These are phyloP conservation scores for Trichosanthes truncata DNA, from an alignment of 306 rosid species.

Conservation along the genomic window DNA sequence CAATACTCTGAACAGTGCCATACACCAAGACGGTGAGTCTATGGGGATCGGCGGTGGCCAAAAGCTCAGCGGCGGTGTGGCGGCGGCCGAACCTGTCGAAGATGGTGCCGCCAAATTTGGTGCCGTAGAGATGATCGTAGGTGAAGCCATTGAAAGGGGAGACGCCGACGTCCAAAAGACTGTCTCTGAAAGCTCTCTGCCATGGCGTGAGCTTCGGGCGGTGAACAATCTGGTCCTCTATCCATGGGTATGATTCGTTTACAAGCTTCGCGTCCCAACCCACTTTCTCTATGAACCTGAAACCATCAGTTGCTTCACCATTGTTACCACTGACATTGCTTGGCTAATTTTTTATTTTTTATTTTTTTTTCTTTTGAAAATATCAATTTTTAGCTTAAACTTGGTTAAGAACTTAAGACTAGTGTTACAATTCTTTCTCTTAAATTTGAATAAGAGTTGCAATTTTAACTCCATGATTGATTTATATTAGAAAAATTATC, in stretches of 20 bases:
- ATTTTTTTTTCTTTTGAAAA: too few relatives aligned
- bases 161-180: constrained; percentile 64
- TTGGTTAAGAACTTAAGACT: too few relatives aligned
- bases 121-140: constrained; percentile 79
- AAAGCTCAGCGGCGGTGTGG: constrained; percentile 79
- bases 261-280: constrained; percentile 71
- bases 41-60: constrained; percentile 52
- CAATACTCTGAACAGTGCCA: constrained; percentile 75
- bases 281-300: constrained; percentile 56
- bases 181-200: constrained; percentile 63
- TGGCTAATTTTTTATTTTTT: not conserved
- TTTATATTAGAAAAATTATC: too few relatives aligned
- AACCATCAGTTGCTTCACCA: not conserved
- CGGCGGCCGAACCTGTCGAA: constrained; percentile 72
- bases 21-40: constrained; percentile 58
- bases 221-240: constrained; percentile 79
- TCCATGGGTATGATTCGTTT: constrained; percentile 76
- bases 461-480: too few relatives aligned
- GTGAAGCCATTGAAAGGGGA: constrained; percentile 93
- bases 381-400: too few relatives aligned
- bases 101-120: constrained; percentile 93
- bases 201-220: constrained; percentile 42
- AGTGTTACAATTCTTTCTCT: too few relatives aligned
- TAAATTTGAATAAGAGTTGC: too few relatives aligned
- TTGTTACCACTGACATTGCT: not conserved